phyloP scores from a whole-genome alignment of 2,329 filamentous ascomycete species.

The Dichotomopilus funicola region DNA sequence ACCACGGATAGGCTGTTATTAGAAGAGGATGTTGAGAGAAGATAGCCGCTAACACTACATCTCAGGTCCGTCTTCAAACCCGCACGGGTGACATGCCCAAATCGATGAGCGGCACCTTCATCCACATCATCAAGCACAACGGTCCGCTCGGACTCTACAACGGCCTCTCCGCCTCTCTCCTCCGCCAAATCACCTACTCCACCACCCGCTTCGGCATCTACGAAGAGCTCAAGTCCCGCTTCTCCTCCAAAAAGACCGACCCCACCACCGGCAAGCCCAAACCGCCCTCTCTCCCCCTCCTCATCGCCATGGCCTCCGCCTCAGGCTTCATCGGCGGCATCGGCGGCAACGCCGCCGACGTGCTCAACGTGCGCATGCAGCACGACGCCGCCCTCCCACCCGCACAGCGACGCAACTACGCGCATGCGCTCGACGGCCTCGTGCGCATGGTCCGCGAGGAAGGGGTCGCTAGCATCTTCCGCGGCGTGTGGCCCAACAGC shows the following conservation, averaged over 20 bases:
- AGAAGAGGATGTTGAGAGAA: slow-evolving; percentile 14
- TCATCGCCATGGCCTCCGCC: slow-evolving; percentile 73
- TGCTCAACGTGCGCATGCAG: slow-evolving; percentile 98
- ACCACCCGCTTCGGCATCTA: slow-evolving; percentile 96
- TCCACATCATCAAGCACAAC: slow-evolving; percentile 69
- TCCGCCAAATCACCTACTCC: slow-evolving; percentile 92
- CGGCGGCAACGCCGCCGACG: slow-evolving; percentile 89
- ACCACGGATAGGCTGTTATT: too few relatives aligned
- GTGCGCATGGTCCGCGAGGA: slow-evolving; percentile 82
- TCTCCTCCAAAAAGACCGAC: slow-evolving; percentile 30
- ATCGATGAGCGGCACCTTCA: slow-evolving; percentile 79
- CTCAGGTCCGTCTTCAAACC: slow-evolving; percentile 77
- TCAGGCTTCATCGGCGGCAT: slow-evolving; percentile 87
- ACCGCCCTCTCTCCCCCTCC: slow-evolving; percentile 62
- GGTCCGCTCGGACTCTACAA: slow-evolving; percentile 79
- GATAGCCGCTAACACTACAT: slow-evolving; percentile 2
- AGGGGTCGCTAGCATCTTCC: slow-evolving; percentile 68
- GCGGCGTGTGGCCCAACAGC: slow-evolving; percentile 79
- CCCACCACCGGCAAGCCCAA: slow-evolving; percentile 25
- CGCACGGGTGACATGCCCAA: slow-evolving; percentile 68
- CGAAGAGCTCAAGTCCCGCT: slow-evolving; percentile 76
- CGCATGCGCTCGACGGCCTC: slow-evolving; percentile 79
- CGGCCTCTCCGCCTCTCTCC: slow-evolving; percentile 84
- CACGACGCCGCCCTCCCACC: slow-evolving; percentile 73
- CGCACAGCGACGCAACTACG: slow-evolving; percentile 76